Percentiles rank a stretch among this genome's conserved stretches.
phyloP scores from a whole-genome alignment of 2,329 filamentous ascomycete genomes.

The Pseudogymnoascus sp. region DNA sequence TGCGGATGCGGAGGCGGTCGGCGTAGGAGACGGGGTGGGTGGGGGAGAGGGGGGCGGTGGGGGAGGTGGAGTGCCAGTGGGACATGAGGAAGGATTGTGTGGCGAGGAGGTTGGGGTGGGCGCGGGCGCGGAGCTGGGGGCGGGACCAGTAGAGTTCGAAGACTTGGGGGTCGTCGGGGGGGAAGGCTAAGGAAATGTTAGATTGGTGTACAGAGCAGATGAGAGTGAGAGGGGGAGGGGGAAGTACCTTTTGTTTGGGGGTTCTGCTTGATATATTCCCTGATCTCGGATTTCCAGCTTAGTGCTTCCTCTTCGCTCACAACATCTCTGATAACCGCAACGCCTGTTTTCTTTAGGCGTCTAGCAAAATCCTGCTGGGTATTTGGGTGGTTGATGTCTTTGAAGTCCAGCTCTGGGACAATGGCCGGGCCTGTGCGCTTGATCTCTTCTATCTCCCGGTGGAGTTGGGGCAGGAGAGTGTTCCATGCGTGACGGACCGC shows the following conservation, averaged over 20 bases:
- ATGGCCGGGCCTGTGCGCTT: conserved; percentile 37
- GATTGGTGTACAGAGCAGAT: not conserved
- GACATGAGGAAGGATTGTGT: conserved; percentile 54
- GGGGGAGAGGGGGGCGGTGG: conserved; percentile 36
- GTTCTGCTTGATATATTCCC: conserved; percentile 58
- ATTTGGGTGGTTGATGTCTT: conserved; percentile 28
- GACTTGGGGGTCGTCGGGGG: conserved; percentile 57
- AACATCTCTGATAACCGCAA: conserved; percentile 54
- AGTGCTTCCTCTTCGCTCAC: conserved; percentile 54
- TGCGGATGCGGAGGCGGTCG: conserved; percentile 55
- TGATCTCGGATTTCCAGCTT: conserved; percentile 54
- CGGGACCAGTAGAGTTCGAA: conserved; percentile 70
- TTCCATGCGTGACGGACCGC: conserved; percentile 41
- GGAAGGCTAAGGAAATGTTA: conserved; percentile 43
- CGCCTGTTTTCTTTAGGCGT: conserved; percentile 19
- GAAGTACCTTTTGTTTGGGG: conserved; percentile 39
- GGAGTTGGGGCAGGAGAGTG: conserved; percentile 37
- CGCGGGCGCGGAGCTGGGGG: conserved; percentile 58
- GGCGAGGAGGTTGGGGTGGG: conserved; percentile 53
- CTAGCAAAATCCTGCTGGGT: conserved; percentile 12
- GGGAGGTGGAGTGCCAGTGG: conserved; percentile 44
- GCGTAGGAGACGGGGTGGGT: conserved; percentile 57
- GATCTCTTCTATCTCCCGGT: conserved; percentile 40
- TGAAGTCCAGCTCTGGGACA: conserved; percentile 45
- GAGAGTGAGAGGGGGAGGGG: not conserved